Evolutionary conservation across 495 filamentous ascomycete genomes (phyloP).

Genomic region (Aspergillus cristatus): DNA sequence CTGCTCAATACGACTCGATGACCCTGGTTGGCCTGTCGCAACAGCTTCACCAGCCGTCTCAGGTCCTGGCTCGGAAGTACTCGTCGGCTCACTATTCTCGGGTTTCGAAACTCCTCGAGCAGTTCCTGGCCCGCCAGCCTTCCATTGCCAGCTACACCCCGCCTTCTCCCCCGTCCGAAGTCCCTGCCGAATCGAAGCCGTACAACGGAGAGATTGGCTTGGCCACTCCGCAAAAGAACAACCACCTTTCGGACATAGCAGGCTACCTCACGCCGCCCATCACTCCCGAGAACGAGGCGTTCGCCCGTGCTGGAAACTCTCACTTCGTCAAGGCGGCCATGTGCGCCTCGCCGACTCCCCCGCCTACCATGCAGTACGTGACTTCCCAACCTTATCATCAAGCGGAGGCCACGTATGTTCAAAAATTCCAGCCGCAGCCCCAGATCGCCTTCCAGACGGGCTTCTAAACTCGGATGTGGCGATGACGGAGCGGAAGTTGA

Average conservation of each 20-base stretch:
- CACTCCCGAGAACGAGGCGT: slow-evolving; percentile 75
- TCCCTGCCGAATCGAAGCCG: slow-evolving; percentile 45
- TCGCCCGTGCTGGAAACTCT: slow-evolving; percentile 26
- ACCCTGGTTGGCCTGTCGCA: slow-evolving; percentile 77
- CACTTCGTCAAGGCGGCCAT: slow-evolving; percentile 18
- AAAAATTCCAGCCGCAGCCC: slow-evolving; percentile 25
- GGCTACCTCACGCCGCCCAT: slow-evolving; percentile 93
- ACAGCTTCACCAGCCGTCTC: slow-evolving; percentile 77
- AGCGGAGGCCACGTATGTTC: slow-evolving; percentile 23
- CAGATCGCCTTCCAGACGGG: slow-evolving; percentile 30
- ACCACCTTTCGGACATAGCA: slow-evolving; percentile 50
- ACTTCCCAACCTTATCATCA: slow-evolving; percentile 30
- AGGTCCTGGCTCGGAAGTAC: slow-evolving; percentile 82
- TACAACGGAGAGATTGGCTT: slow-evolving; percentile 43
- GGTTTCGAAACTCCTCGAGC: slow-evolving; percentile 71
- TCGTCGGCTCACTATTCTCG: slow-evolving; percentile 68
- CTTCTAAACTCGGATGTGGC: slow-evolving; percentile 16
- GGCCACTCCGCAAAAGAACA: slow-evolving; percentile 80
- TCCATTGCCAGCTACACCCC: slow-evolving; percentile 61
- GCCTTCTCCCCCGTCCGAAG: slow-evolving; percentile 62
- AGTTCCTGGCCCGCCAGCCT: slow-evolving; percentile 79
- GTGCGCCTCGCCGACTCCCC: slow-evolving; percentile 33
- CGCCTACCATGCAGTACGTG: slow-evolving; percentile 33
- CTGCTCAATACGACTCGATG: slow-evolving; percentile 67
- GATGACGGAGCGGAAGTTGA: neutral